These are phyloP conservation scores for Ilex aquifolium DNA, from an alignment of 257 asterid species.

Conservation along the genomic window DNA sequence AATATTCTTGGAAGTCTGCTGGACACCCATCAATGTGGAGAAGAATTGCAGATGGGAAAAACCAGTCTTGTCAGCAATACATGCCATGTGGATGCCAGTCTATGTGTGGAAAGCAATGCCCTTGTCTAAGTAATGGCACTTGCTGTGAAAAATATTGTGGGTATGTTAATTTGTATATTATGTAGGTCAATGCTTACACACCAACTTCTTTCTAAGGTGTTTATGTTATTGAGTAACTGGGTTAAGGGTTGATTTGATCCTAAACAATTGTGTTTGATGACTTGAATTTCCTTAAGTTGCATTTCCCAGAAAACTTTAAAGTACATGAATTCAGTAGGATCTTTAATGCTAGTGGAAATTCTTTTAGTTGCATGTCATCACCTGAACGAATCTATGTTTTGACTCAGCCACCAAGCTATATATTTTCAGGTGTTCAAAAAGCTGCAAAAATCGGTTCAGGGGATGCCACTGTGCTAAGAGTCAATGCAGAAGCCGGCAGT, in stretches of 20 bases:
- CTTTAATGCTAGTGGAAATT: neutral
- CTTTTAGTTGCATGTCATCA: neutral
- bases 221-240: too few species aligned
- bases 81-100: constrained; percentile 79
- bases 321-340: neutral
- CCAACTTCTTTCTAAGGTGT: too few species aligned
- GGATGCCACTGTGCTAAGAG: constrained; percentile 99
- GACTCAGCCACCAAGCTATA: neutral
- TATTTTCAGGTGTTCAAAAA: constrained; percentile 72
- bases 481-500: constrained; percentile 98
- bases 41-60: constrained; percentile 84
- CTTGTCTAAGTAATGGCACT: constrained; percentile 73
- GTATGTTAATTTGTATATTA: constrained; percentile 28
- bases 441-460: constrained; percentile 94
- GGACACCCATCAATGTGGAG: constrained; percentile 99
- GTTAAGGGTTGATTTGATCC: too few species aligned
- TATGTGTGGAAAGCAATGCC: constrained; percentile 82
- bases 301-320: too few species aligned
- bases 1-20: constrained; percentile 90
- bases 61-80: constrained; percentile 61
- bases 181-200: neutral
- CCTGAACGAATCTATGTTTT: neutral
- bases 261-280: too few species aligned
- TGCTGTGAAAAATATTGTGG: constrained; percentile 91
- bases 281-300: too few species aligned